Evolutionary conservation across 2,329 filamentous ascomycete species (phyloP), one percentile per base, ranked within the genome.

Genomic region (Colletotrichum falcatum): DNA sequence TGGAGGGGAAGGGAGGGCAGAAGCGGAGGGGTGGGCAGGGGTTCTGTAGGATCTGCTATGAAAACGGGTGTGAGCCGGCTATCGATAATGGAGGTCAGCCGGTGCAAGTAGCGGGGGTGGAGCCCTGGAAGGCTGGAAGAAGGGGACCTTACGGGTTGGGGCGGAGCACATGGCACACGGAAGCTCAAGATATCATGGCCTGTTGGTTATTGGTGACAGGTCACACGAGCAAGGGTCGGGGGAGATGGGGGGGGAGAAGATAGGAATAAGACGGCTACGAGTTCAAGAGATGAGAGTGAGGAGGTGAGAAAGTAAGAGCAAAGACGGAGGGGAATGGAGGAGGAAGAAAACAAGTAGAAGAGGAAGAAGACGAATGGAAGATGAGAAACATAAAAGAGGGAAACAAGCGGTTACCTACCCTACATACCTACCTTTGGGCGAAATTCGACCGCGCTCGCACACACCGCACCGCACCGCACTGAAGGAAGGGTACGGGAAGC

Each of bases 61-160:
- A 67, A 49, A 53, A 67, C 58, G 67, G 58, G 37, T 70, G 35
- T 37, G 64, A 67, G 67, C 67, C 67, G 64, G 64, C 67, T 70
- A 70, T 70, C 64, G 67, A 63, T 63, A 54, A 55, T 62, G 64
- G 64, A 67, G 67, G 67, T 70, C 67, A 70, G 67, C 67, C 66
- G 67, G 61, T 70, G 64, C 67, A 63, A 64, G 61, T 70, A 63
- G 67, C 58, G 67, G 64, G 44, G 39, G 64, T 70, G 58, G 67
- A 63, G 67, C 64, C 58, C 63, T 30, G 46, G 64, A 62, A 59
- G 67, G 64, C 64, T 63, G 58, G 67, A 67, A 53, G 51, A 70
- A 61, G 49, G 46, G 46, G 48, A 33, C 66, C 67, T 60, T 70
- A 70, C 67, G 51, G 64, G 67, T 37, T 58, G 35, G 58, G 64